Evolutionary conservation across 768 basidiomycete species (phyloP), one percentile per base, ranked within the genome.

Genomic region (Tephrocybe sp.): DNA sequence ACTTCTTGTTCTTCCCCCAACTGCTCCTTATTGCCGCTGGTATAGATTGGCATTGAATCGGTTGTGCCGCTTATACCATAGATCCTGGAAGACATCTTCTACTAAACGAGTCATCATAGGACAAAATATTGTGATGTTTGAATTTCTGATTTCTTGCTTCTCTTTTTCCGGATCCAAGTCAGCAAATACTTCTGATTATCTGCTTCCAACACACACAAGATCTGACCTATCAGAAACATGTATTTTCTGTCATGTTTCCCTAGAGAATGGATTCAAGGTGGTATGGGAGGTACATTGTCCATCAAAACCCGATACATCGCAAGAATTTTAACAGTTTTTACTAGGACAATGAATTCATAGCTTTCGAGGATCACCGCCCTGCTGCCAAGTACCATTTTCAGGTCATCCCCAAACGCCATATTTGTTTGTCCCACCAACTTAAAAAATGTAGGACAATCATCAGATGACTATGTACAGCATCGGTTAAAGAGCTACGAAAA

Each of bases 341-440:
- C 13, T 22, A 83, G 80, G 76, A 80, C 50, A 63, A 69, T 1
- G 56, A 58, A 4, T 80, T 81, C 50, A 48, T 83, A 9, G 80
- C 78, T 4, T 83, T 84, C 44, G 61, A 68, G 38, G 82, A 84
- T 54, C 64, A 64, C 38, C 69, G 58, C n/a, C 81, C 83, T 5
- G 75, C 79, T 1, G 68, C 75, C 38, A 53, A 60, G 46, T 67
- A 78, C 32, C 83, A 84, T 55, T 66, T 80, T 30, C 75, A 74
- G 46, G 52, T 84, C 34, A 70, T 80, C 22, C 79, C 82, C 3
- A 82, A 73, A 55, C 52, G 27, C 5, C 83, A 84, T 52, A 77
- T 82, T 6, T 60, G 83, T 79, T 49, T 21, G 72, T 62, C 18
- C 19, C 28, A 46, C 12, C 18, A 21, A 16, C 38, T 15, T 8